A percentile compares a stretch with the other conserved stretches of the same genome.
These are phyloP conservation scores for Rhizopus stolonifer DNA, from an alignment of 371 early-diverging fungal genomes.

Conservation along the genomic window DNA sequence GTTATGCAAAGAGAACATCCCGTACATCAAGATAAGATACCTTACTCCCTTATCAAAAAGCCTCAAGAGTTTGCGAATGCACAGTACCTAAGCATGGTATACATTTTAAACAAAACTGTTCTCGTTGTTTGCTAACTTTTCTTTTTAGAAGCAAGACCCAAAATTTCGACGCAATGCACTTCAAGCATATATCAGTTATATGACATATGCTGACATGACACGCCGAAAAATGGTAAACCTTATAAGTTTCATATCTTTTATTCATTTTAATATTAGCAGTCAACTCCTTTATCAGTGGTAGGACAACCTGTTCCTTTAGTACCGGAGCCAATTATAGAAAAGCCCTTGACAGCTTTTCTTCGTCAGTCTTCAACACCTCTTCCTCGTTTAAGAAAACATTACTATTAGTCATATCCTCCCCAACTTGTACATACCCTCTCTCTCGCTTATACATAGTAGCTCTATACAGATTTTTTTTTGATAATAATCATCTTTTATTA, in stretches of 20 bases:
- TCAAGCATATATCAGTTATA: constrained; percentile 50
- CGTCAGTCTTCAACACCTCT: constrained; percentile 4
- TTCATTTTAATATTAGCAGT: too few relatives aligned
- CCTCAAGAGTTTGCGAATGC: not conserved
- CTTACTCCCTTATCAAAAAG: not conserved
- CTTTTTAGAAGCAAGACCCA: constrained; percentile 28
- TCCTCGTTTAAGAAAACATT: not conserved
- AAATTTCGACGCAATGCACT: constrained; percentile 38
- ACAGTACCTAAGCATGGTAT: not conserved
- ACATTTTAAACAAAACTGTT: not conserved
- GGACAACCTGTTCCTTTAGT: too few relatives aligned
- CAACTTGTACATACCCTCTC: not conserved
- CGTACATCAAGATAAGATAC: not conserved
- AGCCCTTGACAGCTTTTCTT: constrained; percentile 24
- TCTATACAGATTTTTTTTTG: too few relatives aligned
- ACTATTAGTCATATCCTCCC: constrained; percentile 2
- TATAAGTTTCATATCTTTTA: too few relatives aligned
- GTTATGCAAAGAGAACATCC: not conserved
- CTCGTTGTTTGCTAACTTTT: not conserved
- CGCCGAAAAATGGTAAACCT: constrained; percentile 20
- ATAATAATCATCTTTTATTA: not conserved
- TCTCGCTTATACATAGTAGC: not conserved
- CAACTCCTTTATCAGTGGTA: too few relatives aligned
- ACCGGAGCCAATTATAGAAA: constrained; percentile 13
- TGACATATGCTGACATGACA: constrained; percentile 41